These are phyloP conservation scores for Epichloe festucae DNA, from an alignment of 2,329 filamentous ascomycete genomes.

Conservation along the genomic window DNA sequence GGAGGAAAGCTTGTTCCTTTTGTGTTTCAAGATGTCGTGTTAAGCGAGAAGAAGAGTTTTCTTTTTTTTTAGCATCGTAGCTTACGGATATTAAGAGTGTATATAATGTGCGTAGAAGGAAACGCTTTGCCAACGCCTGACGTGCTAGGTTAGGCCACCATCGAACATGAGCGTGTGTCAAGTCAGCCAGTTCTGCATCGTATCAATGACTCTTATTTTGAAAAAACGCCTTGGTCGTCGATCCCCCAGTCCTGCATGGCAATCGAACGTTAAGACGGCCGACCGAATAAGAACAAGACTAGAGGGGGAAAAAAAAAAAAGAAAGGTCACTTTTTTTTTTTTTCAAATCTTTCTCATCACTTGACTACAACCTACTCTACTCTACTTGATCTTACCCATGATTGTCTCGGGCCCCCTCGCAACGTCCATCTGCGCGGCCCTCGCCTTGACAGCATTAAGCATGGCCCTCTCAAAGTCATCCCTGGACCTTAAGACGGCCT, in stretches of 20 bases:
- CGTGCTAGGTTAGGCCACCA: too few species aligned
- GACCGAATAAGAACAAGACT: background rate
- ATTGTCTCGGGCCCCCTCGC: constrained; percentile 84
- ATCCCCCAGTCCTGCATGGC: too few species aligned
- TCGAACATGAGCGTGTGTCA: too few species aligned
- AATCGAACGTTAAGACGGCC: too few species aligned
- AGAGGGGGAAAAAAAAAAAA: background rate
- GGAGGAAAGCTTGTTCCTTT: background rate
- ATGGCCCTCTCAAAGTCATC: constrained; percentile 92
- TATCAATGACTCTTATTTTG: too few species aligned
- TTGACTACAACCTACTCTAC: constrained; percentile 38
- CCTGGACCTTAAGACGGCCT: constrained; percentile 70
- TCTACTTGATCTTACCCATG: constrained; percentile 84
- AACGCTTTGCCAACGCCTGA: too few species aligned
- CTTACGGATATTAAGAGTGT: too few species aligned
- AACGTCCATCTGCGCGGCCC: constrained; percentile 74
- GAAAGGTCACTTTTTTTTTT: too few species aligned
- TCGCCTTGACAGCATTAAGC: constrained; percentile 76
- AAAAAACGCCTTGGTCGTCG: too few species aligned
- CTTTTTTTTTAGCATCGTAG: too few species aligned
- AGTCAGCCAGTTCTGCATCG: too few species aligned
- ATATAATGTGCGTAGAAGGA: too few species aligned
- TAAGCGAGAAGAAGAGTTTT: background rate
- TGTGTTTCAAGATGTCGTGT: background rate
- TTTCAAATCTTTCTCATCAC: background rate